Evolutionary conservation across 2,329 filamentous ascomycete species (phyloP).

Genomic region (Ascochyta pisi): DNA sequence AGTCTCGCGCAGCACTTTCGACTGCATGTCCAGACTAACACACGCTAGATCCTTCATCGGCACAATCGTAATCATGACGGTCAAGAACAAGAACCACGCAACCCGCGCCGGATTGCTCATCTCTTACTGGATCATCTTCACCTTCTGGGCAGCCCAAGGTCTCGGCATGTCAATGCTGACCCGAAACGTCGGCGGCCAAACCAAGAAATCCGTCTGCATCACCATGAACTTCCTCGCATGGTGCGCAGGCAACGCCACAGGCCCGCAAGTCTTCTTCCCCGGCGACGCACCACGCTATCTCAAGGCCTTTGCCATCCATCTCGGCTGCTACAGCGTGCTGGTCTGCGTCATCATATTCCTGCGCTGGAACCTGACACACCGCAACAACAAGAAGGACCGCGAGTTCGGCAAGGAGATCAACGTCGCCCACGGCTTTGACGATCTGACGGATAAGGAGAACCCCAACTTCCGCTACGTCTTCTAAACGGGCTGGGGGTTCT

Average conservation of each 20-base stretch:
- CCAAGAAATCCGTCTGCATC: conserved; percentile 73
- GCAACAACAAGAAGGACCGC: conserved; percentile 67
- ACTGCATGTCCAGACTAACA: neutral
- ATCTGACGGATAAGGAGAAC: conserved; percentile 69
- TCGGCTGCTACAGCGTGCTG: conserved; percentile 71
- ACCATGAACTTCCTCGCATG: conserved; percentile 75
- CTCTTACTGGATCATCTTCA: conserved; percentile 77
- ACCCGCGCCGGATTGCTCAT: conserved; percentile 73
- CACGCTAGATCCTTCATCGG: conserved; percentile 68
- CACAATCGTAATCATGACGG: conserved; percentile 73
- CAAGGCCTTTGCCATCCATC: conserved; percentile 72
- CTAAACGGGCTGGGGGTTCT: conserved; percentile 16
- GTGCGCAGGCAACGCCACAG: conserved; percentile 72
- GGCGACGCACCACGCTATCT: conserved; percentile 70
- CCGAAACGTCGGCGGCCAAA: conserved; percentile 74
- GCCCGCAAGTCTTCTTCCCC: conserved; percentile 52
- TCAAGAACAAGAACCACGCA: conserved; percentile 63
- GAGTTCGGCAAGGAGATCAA: conserved; percentile 43
- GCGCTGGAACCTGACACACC: conserved; percentile 62
- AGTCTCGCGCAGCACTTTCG: conserved; percentile 34
- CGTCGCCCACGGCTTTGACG: conserved; percentile 63
- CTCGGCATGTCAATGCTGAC: conserved; percentile 71
- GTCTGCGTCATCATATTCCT: conserved; percentile 65
- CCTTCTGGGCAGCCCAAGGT: conserved; percentile 78
- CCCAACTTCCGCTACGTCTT: conserved; percentile 64